Conservation (phyloP, 164 flowering plant species). For the Litsea cubeba region DNA sequence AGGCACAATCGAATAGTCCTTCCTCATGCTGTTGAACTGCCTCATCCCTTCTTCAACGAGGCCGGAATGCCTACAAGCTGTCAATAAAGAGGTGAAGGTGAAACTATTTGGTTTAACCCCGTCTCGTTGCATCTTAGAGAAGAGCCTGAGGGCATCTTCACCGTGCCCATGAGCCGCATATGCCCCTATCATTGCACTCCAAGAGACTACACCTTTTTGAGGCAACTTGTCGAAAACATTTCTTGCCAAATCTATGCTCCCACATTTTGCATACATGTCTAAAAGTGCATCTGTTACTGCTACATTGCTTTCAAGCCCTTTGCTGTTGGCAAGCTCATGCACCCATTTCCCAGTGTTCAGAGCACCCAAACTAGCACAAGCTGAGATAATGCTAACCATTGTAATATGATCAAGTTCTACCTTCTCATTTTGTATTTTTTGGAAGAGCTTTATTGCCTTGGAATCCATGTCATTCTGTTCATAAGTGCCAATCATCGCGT, state of each 20-base stretch:
- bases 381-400: conserved; percentile 34
- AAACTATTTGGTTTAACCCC: conserved; percentile 27
- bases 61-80: conserved; percentile 35
- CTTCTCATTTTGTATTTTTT: conserved; percentile 24
- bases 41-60: conserved; percentile 26
- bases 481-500: conserved; percentile 32
- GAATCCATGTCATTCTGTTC: conserved; percentile 20
- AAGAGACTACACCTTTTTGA: conserved; percentile 24
- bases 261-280: conserved; percentile 62
- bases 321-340: conserved; percentile 23
- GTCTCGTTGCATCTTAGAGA: conserved; percentile 21
- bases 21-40: conserved; percentile 26
- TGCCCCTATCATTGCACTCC: conserved; percentile 33
- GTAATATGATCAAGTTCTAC: conserved; percentile 27
- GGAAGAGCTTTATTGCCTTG: conserved; percentile 31
- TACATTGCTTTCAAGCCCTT: conserved; percentile 20
- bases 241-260: conserved; percentile 30
- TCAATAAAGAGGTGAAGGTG: conserved; percentile 31
- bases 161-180: conserved; percentile 27
- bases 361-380: conserved; percentile 33
- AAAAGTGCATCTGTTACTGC: conserved; percentile 43
- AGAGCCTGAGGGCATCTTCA: conserved; percentile 23
- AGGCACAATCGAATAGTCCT: conserved; percentile 23
- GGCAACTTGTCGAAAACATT: conserved; percentile 26
- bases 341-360: conserved; percentile 27